These are phyloP conservation scores for Lathyrus aphaca DNA, from an alignment of 306 rosid species.

Conservation along the genomic window DNA sequence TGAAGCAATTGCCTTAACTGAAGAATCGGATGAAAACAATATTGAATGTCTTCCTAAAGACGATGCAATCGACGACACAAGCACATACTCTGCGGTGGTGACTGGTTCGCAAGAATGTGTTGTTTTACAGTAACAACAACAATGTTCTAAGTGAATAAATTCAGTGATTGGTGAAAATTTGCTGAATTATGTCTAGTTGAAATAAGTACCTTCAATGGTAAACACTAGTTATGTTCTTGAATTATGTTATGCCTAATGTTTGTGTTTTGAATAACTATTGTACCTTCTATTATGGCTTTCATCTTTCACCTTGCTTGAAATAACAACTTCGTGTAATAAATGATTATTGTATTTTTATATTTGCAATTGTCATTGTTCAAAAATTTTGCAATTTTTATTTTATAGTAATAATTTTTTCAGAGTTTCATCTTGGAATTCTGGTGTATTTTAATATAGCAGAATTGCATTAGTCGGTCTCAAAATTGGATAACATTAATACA, in stretches of 20 bases:
- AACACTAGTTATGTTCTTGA: conserved; percentile 40
- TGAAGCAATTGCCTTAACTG: conserved; percentile 57
- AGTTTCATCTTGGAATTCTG: no score
- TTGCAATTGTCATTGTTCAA: background rate
- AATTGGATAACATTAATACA: no score
- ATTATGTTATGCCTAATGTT: conserved; percentile 34
- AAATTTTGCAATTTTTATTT: background rate
- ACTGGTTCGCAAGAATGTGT: conserved; percentile 73
- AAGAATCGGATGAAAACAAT: conserved; percentile 38
- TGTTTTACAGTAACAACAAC: conserved; percentile 55
- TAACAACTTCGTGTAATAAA: conserved; percentile 9
- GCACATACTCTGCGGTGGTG: conserved; percentile 45
- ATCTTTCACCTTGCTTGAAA: background rate
- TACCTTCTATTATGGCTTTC: conserved; percentile 7
- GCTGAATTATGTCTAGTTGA: conserved; percentile 41
- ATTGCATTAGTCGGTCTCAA: no score
- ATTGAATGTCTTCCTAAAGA: conserved; percentile 37
- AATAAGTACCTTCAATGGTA: conserved; percentile 41
- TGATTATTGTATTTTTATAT: conserved; percentile 2
- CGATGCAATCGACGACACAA: conserved; percentile 42
- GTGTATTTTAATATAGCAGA: no score
- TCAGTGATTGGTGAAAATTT: conserved; percentile 39
- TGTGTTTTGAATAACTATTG: background rate
- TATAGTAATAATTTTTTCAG: background rate
- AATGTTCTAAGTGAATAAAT: conserved; percentile 23